phyloP scores from a whole-genome alignment of 2,329 filamentous ascomycete species.

The Fusarium redolens region DNA sequence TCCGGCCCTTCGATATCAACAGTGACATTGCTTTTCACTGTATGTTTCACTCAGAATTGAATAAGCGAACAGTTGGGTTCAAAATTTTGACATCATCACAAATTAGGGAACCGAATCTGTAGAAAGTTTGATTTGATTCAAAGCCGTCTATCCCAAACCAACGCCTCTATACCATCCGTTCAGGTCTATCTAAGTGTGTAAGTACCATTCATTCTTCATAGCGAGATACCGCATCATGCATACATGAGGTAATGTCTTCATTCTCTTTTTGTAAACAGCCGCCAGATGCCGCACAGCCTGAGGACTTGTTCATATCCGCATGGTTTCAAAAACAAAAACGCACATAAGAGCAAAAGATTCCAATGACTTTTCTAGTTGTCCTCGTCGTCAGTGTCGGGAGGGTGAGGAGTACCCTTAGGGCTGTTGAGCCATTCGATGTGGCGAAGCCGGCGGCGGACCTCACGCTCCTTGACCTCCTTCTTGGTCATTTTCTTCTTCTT shows the following conservation, averaged over 20 bases:
- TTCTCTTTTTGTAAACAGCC: slow-evolving; percentile 18
- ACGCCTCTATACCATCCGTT: slow-evolving; percentile 43
- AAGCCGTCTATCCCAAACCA: slow-evolving; percentile 43
- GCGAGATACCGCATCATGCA: slow-evolving; percentile 25
- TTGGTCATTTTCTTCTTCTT: slow-evolving; percentile 99
- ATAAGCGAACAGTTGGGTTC: background rate
- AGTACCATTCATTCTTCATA: slow-evolving; percentile 27
- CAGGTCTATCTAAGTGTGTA: slow-evolving; percentile 36
- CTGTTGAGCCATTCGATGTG: slow-evolving; percentile 88
- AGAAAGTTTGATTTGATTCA: slow-evolving; percentile 35
- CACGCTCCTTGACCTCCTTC: slow-evolving; percentile 93
- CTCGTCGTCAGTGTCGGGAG: slow-evolving; percentile 82
- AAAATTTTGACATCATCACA: background rate
- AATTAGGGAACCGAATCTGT: background rate
- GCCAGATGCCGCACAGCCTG: slow-evolving; percentile 12
- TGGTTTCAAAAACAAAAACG: slow-evolving; percentile 9
- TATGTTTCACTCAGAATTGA: background rate
- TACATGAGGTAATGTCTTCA: slow-evolving; percentile 6
- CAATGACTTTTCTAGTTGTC: slow-evolving; percentile 49
- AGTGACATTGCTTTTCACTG: background rate
- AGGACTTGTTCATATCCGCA: slow-evolving; percentile 21
- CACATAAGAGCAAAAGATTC: slow-evolving; percentile 6
- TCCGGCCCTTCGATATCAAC: background rate
- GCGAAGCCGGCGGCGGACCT: slow-evolving; percentile 85
- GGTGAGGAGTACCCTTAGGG: slow-evolving; percentile 85